A percentile compares a stretch with the other conserved stretches of the same genome.
Conservation (phyloP, 257 asterid species). For the Perilla frutescens region DNA sequence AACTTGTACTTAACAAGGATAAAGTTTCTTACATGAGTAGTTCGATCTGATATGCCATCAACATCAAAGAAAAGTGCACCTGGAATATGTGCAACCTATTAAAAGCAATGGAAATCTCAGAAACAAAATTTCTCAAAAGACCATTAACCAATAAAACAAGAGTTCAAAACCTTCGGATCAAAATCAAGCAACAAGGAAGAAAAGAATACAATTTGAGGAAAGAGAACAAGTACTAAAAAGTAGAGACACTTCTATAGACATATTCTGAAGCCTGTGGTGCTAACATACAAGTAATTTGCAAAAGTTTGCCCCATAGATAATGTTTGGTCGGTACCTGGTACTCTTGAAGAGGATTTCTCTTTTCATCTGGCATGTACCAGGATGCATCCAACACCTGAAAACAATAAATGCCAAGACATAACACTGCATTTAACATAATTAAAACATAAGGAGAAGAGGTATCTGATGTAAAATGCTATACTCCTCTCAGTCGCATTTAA, state of each 20-base stretch:
- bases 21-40: slow-evolving; percentile 66
- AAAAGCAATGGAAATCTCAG: slow-evolving; percentile 18
- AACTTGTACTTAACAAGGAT: slow-evolving; percentile 21
- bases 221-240: neutral
- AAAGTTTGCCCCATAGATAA: slow-evolving; percentile 16
- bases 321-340: slow-evolving; percentile 68
- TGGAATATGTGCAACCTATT: slow-evolving; percentile 98
- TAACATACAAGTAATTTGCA: slow-evolving; percentile 22
- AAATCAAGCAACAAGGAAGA: slow-evolving; percentile 10
- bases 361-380: slow-evolving; percentile 99
- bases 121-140: neutral
- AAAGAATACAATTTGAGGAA: slow-evolving; percentile 26
- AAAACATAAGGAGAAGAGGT: slow-evolving; percentile 14
- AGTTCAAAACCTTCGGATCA: slow-evolving; percentile 26
- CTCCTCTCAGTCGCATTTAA: neutral
- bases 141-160: neutral
- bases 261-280: neutral
- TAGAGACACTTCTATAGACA: slow-evolving; percentile 1
- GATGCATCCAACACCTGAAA: slow-evolving; percentile 94
- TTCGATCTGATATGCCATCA: slow-evolving; percentile 82
- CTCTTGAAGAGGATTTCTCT: slow-evolving; percentile 97
- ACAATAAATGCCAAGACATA: slow-evolving; percentile 22
- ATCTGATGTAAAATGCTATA: neutral
- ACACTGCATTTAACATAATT: slow-evolving; percentile 8
- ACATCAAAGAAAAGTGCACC: slow-evolving; percentile 96